Evolutionary conservation across 2,329 filamentous ascomycete species (phyloP).

Genomic region (Epichloe gansuensis): DNA sequence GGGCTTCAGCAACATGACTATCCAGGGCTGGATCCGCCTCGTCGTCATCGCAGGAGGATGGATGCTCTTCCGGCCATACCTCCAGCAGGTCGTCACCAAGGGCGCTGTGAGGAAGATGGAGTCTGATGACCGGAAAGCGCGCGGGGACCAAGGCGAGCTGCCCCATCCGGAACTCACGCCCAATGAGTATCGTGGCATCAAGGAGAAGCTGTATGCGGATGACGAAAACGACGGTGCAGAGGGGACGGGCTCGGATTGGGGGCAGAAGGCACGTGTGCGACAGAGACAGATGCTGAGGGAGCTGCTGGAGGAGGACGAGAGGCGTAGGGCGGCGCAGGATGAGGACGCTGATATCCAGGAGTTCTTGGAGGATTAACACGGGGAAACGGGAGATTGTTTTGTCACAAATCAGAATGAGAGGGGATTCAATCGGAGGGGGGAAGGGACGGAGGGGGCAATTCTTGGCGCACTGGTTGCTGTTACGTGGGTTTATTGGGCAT

Average conservation of each 20-base stretch:
- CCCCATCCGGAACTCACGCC: conserved; percentile 42
- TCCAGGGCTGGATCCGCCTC: conserved; percentile 53
- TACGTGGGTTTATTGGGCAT: background rate
- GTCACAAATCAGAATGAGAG: background rate
- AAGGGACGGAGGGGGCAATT: background rate
- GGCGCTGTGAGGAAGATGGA: conserved; percentile 53
- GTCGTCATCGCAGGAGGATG: conserved; percentile 62
- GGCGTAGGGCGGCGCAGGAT: conserved; percentile 47
- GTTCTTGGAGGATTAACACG: conserved; percentile 41
- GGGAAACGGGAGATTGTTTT: background rate
- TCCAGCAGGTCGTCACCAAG: conserved; percentile 54
- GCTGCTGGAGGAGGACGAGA: conserved; percentile 50
- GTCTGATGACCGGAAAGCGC: conserved; percentile 36
- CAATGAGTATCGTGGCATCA: conserved; percentile 50
- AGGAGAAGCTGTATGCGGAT: conserved; percentile 41
- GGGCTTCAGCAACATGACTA: conserved; percentile 38
- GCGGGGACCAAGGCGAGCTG: conserved; percentile 3
- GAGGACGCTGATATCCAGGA: conserved; percentile 68
- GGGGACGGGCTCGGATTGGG: conserved; percentile 47
- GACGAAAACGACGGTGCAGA: conserved; percentile 34
- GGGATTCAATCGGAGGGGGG: too few relatives aligned
- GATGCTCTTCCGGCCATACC: conserved; percentile 59
- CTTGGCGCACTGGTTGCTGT: background rate
- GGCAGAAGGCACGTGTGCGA: conserved; percentile 56
- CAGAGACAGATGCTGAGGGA: conserved; percentile 57